Evolutionary conservation across 768 basidiomycete species (phyloP).

Genomic region (Pholiota microspora): DNA sequence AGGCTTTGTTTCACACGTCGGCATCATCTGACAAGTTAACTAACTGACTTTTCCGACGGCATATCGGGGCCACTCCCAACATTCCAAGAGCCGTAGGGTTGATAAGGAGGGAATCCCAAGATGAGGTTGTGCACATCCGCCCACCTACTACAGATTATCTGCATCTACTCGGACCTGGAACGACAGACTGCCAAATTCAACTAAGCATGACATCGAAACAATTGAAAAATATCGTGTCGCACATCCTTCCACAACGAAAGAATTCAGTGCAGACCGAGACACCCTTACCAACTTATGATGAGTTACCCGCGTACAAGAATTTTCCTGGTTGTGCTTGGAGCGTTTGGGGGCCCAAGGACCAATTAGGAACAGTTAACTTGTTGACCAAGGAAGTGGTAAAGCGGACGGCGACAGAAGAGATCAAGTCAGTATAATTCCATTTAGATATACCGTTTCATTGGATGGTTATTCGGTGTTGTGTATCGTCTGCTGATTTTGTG

Average conservation of each 20-base stretch:
- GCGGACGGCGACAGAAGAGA: conserved; percentile 53
- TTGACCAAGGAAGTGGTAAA: conserved; percentile 64
- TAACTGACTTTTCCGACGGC: background rate
- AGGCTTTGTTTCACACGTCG: background rate
- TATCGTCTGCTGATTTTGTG: background rate
- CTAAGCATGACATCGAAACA: conserved; percentile 29
- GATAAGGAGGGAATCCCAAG: background rate
- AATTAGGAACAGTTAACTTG: conserved; percentile 67
- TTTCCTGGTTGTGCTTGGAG: conserved; percentile 67
- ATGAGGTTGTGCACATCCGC: background rate
- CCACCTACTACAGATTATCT: background rate
- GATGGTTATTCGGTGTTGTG: background rate
- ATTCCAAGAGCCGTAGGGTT: background rate
- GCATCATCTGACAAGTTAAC: conserved; percentile 11
- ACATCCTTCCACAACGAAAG: conserved; percentile 16
- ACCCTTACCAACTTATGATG: conserved; percentile 33
- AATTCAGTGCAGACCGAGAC: conserved; percentile 6
- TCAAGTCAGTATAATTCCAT: conserved; percentile 30
- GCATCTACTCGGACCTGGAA: background rate
- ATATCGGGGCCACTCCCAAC: background rate
- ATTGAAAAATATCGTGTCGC: conserved; percentile 27
- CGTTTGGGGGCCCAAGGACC: conserved; percentile 63
- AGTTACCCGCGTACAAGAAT: conserved; percentile 46
- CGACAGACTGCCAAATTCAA: background rate
- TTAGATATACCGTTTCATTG: background rate